phyloP scores from a whole-genome alignment of 345 rosid genomes.

The Melaleuca quinquenervia region DNA sequence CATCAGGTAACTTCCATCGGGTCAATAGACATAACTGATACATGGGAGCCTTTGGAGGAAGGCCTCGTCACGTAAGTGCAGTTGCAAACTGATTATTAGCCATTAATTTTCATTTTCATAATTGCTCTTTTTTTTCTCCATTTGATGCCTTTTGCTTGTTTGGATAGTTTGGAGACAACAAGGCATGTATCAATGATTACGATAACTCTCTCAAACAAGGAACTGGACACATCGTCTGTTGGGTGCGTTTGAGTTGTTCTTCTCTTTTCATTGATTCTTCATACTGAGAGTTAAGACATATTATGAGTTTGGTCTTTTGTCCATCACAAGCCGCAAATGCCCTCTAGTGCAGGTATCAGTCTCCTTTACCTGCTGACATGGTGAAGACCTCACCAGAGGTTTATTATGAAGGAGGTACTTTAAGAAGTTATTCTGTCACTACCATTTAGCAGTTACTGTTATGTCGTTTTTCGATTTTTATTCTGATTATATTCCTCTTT shows the following conservation, averaged over 20 bases:
- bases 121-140: not conserved
- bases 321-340: not conserved
- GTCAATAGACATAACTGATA: slow-evolving; percentile 85
- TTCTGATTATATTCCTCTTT: not conserved
- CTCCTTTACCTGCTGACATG: slow-evolving; percentile 56
- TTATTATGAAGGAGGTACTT: slow-evolving; percentile 62
- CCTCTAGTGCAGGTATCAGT: slow-evolving; percentile 50
- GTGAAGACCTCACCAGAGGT: slow-evolving; percentile 40
- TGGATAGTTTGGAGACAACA: slow-evolving; percentile 77
- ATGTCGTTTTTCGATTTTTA: not conserved
- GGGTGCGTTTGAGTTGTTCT: slow-evolving; percentile 46
- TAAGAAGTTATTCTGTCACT: not conserved
- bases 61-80: slow-evolving; percentile 84
- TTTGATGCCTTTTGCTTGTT: not conserved
- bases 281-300: not conserved
- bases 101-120: not conserved
- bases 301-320: not conserved
- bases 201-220: slow-evolving; percentile 67
- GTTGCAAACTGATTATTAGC: not conserved
- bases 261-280: not conserved
- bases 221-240: slow-evolving; percentile 53
- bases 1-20: slow-evolving; percentile 86
- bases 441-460: not conserved
- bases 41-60: slow-evolving; percentile 95
- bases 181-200: slow-evolving; percentile 98